Evolutionary conservation across 2,329 filamentous ascomycete genomes (phyloP), one percentile per base, ranked within the genome.

Genomic region (Fusarium oligoseptatum): DNA sequence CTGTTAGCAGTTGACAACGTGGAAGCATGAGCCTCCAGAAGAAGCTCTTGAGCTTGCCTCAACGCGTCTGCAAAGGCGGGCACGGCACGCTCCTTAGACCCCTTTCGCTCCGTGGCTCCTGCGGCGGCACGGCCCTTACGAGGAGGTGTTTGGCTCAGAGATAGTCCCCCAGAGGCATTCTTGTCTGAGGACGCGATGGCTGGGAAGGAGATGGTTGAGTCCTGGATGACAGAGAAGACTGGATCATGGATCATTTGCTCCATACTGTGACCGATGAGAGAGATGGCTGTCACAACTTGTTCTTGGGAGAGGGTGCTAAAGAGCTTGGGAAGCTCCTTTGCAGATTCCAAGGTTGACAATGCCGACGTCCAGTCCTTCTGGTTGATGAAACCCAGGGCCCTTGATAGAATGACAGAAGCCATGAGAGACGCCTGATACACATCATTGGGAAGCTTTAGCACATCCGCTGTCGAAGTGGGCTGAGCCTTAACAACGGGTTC

Each of bases 131-230:
- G 75, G 15, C 79, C 79, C 60, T 79, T 80, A 61, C 79, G 77
- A n/a, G 78, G 76, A 60, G 85, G 84, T 14, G 84, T 81, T 64
- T 84, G 84, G 6, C 75, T 73, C 5, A 82, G 67, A 3, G 83
- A 83, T 24, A 80, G 73, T 34, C 82, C 81, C 50, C 86, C 83
- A 12, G 81, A 76, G 32, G 78, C 74, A n/a, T 68, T 73, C 70
- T 84, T 84, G 37, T 88, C 88, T 29, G 83, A 80, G 73, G 81
- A 79, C 27, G 85, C 84, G 41, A 96, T 86, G 0, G 94, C 92
- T 2, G 95, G 95, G 69, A 96, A 93, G 0, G 95, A 97, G 29
- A 98, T 92, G 0, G 95, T 98, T 1, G 97, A 98, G 78, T 99
- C 97, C 55, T 96, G 94, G 17, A 98, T 89, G 11, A 96, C 93